Conservation (phyloP, 345 rosid species). For the Populus pruinosa region DNA sequence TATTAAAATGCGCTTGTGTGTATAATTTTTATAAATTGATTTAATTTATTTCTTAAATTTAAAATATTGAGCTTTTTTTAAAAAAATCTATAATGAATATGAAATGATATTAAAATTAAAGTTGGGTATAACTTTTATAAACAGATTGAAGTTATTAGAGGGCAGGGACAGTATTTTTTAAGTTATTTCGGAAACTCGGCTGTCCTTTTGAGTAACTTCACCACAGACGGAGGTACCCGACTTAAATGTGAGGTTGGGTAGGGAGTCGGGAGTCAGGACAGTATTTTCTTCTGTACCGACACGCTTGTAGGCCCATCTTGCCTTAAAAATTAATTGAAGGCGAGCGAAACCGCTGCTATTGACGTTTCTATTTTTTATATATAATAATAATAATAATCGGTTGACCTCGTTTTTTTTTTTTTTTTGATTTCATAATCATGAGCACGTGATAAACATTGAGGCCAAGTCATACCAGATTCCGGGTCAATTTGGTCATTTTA, state of each 20-base stretch:
- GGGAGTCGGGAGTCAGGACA: background rate
- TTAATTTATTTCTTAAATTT: too few species aligned
- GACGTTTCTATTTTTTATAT: background rate
- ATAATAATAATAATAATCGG: too few species aligned
- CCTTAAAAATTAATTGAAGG: background rate
- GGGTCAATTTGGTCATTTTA: background rate
- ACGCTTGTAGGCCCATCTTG: background rate
- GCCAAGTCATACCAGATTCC: background rate
- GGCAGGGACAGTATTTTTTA: too few species aligned
- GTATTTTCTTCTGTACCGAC: conserved; percentile 2
- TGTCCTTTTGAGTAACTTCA: background rate
- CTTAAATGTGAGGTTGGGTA: background rate
- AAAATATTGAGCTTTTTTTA: too few species aligned
- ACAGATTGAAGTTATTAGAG: too few species aligned
- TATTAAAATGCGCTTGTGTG: too few species aligned
- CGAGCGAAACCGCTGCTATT: background rate
- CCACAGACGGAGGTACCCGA: too few species aligned
- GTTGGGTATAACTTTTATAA: too few species aligned
- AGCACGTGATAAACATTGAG: conserved; percentile 31
- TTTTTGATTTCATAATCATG: background rate
- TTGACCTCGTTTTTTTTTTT: background rate
- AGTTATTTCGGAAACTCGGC: background rate
- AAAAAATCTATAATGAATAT: too few species aligned
- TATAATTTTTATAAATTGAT: too few species aligned
- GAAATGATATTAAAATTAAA: too few species aligned